Conservation (phyloP, 371 early-diverging fungal species). For the Ordospora colligata region DNA sequence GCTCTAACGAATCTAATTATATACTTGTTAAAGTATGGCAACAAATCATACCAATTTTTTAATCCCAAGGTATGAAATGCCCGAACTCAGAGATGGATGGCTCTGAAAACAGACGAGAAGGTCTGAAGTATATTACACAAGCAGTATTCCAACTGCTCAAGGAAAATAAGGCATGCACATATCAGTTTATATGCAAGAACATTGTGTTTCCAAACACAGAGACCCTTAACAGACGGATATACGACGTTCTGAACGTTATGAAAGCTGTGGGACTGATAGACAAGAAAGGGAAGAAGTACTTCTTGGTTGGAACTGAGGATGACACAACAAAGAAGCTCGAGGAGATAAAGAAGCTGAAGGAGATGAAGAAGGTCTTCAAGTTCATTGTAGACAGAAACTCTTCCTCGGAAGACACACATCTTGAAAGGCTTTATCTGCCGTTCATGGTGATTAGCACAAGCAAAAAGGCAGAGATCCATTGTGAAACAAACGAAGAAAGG, state of each 20-base stretch:
- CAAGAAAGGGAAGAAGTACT: conserved; percentile 40
- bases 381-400: conserved; percentile 37
- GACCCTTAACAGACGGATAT: conserved; percentile 50
- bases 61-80: conserved; percentile 8
- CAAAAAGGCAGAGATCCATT: conserved; percentile 37
- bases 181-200: conserved; percentile 32
- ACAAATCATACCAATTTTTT: conserved; percentile 14
- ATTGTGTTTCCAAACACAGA: conserved; percentile 29
- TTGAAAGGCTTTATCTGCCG: conserved; percentile 46
- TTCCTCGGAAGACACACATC: not conserved
- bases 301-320: conserved; percentile 12
- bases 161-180: conserved; percentile 42
- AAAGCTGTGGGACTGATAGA: conserved; percentile 47
- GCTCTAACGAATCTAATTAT: not conserved
- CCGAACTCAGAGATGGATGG: not conserved
- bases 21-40: not conserved
- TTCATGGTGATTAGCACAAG: conserved; percentile 50
- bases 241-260: conserved; percentile 57
- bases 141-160: conserved; percentile 36
- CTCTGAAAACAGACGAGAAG: conserved; percentile 35
- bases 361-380: conserved; percentile 47
- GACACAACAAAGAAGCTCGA: conserved; percentile 31
- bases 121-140: conserved; percentile 47
- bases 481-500: conserved; percentile 56
- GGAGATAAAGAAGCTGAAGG: conserved; percentile 34